Base-by-base conservation (phyloP, 148 eudicot genomes). In the Rhododendron henanense region DNA sequence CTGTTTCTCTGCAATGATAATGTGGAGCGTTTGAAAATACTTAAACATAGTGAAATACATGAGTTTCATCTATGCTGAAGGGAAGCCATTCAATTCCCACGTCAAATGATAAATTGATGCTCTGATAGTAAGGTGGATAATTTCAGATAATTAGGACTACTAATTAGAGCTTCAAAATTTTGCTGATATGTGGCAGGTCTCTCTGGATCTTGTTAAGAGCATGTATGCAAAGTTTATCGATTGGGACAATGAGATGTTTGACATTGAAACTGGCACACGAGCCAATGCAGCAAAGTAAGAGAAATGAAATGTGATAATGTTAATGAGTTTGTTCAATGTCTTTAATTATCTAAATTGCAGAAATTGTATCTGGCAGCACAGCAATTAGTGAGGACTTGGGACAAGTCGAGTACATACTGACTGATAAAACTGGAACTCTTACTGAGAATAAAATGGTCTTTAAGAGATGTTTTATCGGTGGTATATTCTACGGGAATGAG, bases 301-400 rank as follows among this genome's bases (percentile, higher is more conserved):
- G 75, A 89, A 59, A 39, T 61, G 81, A 78, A 13, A 44, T 31
- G 28, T 71, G 75, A 71, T 71, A 13, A 67, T 67, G 74, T 59
- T 78, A 15, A 4, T 61, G 33, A 59, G 84, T 61, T 53, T 39
- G 23, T 31, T 53, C 59, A 15, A 31, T 35, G 33, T 50, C 31
- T 78, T 45, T 73, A n/a, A 47, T 71, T 48, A 48, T 85, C 76
- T 71, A 67, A 63, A 44, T 77, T 59, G 47, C 77, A 47, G 82
- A 77, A 81, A 82, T 82, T 93, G 87, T 89, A 84, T 87, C 85
- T 90, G 95, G 90, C 99, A 97, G 99, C 93, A 95, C 98, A 93
- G 98, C 99, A 88, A 97, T 97, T 74, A 97, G 99, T 87, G 99
- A 97, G 93, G 99, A 97, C 92, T 88, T 97, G 91, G 99, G 99